Evolutionary conservation across 805 yeast species (phyloP).

Genomic region (Ogataea henricii): DNA sequence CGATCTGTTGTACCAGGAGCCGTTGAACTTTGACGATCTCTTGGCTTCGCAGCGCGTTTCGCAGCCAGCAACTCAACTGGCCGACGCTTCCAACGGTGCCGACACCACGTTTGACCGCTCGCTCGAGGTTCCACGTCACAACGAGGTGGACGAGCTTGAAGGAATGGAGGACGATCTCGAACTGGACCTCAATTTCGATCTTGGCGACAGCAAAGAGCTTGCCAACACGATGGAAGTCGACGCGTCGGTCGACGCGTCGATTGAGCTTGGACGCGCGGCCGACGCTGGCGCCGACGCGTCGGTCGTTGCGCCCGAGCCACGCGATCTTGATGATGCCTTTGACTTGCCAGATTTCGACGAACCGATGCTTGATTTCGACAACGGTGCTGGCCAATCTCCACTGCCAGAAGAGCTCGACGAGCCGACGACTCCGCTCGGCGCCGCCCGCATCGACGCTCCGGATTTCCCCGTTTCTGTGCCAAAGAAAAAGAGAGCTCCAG

Average conservation of each 20-base stretch:
- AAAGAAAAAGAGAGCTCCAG: conserved; percentile 30
- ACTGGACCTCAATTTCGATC: conserved; percentile 37
- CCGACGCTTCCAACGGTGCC: conserved; percentile 13
- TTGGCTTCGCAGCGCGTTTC: conserved; percentile 20
- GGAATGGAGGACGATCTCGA: conserved; percentile 36
- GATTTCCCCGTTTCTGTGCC: conserved; percentile 3
- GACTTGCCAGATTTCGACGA: conserved; percentile 39
- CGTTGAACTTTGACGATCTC: conserved; percentile 45
- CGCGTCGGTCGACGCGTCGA: conserved; percentile 34
- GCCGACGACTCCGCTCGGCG: conserved; percentile 19
- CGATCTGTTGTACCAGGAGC: conserved; percentile 70
- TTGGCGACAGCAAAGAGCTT: conserved; percentile 24
- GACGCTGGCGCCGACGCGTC: conserved; percentile 26
- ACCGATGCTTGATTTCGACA: conserved; percentile 25
- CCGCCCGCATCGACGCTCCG: conserved; percentile 7
- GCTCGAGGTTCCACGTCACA: conserved; percentile 64
- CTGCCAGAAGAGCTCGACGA: conserved; percentile 14
- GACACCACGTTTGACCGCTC: conserved; percentile 50
- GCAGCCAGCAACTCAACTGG: conserved; percentile 12
- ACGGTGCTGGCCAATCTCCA: conserved; percentile 9
- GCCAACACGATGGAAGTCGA: not conserved
- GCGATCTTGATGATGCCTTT: conserved; percentile 42
- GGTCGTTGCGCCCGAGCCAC: conserved; percentile 23
- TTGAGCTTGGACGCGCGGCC: conserved; percentile 56
- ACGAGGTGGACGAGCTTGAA: conserved; percentile 34